Conservation (phyloP, 2,329 filamentous ascomycete genomes). For the Xylaria sp. region DNA sequence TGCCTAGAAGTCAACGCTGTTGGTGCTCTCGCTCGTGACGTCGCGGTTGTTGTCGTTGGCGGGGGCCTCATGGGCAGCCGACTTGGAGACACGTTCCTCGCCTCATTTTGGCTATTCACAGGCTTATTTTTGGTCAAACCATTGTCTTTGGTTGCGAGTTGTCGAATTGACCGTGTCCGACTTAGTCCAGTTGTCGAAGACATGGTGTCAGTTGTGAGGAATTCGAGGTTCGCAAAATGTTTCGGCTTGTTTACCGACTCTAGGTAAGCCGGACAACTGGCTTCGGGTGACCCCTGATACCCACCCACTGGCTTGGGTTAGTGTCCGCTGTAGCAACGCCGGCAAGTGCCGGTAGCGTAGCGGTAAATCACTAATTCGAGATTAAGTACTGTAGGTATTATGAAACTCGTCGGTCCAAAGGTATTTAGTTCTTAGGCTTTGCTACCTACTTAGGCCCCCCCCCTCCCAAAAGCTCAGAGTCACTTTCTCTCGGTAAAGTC, state of each 20-base stretch:
- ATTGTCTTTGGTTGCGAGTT: conserved; percentile 48
- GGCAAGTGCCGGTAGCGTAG: background rate
- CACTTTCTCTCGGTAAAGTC: too few species aligned
- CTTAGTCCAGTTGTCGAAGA: conserved; percentile 54
- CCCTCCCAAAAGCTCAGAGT: too few species aligned
- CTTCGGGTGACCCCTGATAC: background rate
- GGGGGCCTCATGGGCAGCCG: conserved; percentile 60
- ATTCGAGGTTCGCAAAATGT: conserved; percentile 31
- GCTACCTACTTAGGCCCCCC: too few species aligned
- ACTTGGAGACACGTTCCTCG: conserved; percentile 59
- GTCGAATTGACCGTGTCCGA: conserved; percentile 61
- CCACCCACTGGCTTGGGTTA: background rate
- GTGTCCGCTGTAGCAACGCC: background rate
- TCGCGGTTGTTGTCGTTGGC: conserved; percentile 45
- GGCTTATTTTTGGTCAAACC: conserved; percentile 36
- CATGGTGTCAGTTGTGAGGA: conserved; percentile 48
- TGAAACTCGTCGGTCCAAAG: background rate
- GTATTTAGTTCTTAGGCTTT: background rate
- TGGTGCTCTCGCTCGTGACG: conserved; percentile 37
- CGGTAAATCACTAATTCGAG: background rate
- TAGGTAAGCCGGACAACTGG: background rate
- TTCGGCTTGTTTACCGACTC: conserved; percentile 32
- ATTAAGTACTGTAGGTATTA: background rate
- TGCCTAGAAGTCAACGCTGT: conserved; percentile 39
- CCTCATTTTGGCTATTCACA: conserved; percentile 39